Conservation (phyloP, 83 land plant species). For the Larix sibirica region DNA sequence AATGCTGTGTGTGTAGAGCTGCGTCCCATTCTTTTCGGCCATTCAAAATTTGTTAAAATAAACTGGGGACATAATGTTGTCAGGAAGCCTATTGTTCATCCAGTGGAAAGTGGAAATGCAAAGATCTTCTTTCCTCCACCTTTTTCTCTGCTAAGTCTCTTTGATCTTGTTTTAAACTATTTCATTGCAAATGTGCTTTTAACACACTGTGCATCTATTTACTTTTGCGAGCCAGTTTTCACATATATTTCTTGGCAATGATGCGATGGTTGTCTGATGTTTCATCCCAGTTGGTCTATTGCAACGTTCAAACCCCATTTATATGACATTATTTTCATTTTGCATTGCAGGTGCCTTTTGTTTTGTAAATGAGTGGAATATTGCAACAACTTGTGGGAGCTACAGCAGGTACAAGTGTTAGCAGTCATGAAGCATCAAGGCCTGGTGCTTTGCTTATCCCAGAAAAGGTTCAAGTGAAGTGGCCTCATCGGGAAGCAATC, state of each 20-base stretch:
- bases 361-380: conserved; percentile 8
- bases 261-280: not conserved
- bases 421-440: not conserved
- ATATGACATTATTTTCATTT: not conserved
- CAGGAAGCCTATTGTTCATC: too few species aligned
- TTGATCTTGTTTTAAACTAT: not conserved
- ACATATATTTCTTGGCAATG: not conserved
- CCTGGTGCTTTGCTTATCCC: not conserved
- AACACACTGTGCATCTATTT: not conserved
- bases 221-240: not conserved
- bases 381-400: conserved; percentile 9
- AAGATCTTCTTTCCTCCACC: not conserved
- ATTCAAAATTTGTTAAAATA: too few species aligned
- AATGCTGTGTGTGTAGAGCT: not conserved
- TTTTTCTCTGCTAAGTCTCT: not conserved
- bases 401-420: not conserved
- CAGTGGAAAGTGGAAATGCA: not conserved
- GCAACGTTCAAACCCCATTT: not conserved
- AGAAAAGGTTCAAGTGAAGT: conserved; percentile 9
- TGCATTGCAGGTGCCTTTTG: conserved; percentile 1
- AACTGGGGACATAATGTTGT: too few species aligned
- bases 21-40: not conserved
- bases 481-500: not conserved
- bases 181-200: not conserved
- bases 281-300: not conserved